These are phyloP conservation scores for Carex myosuroides DNA, from an alignment of 176 grass and related monocot species.

Conservation along the genomic window DNA sequence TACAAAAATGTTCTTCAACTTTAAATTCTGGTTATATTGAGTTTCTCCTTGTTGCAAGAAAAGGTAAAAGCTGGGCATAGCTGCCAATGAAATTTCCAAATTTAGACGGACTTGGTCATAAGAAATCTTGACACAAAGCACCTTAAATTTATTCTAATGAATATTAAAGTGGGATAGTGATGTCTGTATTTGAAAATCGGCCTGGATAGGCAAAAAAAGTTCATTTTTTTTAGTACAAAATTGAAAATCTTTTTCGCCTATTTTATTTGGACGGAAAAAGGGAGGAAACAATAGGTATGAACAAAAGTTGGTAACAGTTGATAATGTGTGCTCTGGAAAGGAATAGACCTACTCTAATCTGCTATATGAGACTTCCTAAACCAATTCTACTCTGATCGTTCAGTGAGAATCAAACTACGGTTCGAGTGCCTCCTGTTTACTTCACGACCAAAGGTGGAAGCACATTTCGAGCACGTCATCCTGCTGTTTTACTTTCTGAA, in stretches of 20 bases:
- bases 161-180: too few relatives aligned
- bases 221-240: too few relatives aligned
- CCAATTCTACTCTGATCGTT: not conserved
- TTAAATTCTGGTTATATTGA: too few relatives aligned
- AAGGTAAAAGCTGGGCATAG: too few relatives aligned
- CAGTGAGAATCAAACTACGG: not conserved
- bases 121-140: too few relatives aligned
- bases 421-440: not conserved
- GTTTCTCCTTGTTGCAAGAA: too few relatives aligned
- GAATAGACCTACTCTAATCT: not conserved
- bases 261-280: not conserved
- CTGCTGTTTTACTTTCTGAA: fast-evolving
- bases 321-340: not conserved
- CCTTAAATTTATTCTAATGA: too few relatives aligned
- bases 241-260: not conserved
- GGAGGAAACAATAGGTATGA: not conserved
- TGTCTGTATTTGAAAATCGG: too few relatives aligned
- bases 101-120: too few relatives aligned
- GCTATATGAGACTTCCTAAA: not conserved
- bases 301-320: not conserved
- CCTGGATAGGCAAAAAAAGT: too few relatives aligned
- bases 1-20: too few relatives aligned
- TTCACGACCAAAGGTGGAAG: conserved; percentile 38
- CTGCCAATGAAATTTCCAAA: too few relatives aligned
- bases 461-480: conserved; percentile 10